Evolutionary conservation across 2,329 filamentous ascomycete genomes (phyloP).

Genomic region (Aspergillus cejpii): DNA sequence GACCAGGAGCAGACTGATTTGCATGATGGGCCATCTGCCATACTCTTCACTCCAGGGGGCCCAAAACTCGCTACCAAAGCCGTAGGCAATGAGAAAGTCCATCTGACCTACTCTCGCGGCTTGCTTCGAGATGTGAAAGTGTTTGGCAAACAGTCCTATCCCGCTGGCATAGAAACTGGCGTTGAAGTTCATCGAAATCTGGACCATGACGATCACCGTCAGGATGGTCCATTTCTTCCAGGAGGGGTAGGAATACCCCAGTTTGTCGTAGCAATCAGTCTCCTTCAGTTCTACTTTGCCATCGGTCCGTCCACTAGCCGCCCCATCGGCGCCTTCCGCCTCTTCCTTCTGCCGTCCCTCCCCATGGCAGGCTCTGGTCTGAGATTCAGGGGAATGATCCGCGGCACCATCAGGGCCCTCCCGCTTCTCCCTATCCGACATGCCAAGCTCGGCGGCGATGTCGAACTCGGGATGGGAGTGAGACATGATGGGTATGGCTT

Average conservation of each 20-base stretch:
- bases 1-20: slow-evolving; percentile 64
- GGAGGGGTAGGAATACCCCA: slow-evolving; percentile 54
- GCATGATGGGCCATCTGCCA: slow-evolving; percentile 69
- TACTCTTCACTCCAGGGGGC: slow-evolving; percentile 81
- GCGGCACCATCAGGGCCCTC: background rate
- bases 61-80: slow-evolving; percentile 82
- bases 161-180: slow-evolving; percentile 66
- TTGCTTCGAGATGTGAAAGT: slow-evolving; percentile 63
- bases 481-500: background rate
- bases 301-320: slow-evolving; percentile 4
- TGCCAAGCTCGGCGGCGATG: background rate
- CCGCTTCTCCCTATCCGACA: background rate
- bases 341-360: background rate
- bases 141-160: slow-evolving; percentile 56
- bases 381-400: background rate
- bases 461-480: background rate
- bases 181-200: slow-evolving; percentile 75
- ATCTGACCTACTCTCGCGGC: slow-evolving; percentile 65
- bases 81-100: slow-evolving; percentile 71
- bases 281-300: slow-evolving; percentile 41
- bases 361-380: background rate
- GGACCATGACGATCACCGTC: slow-evolving; percentile 63
- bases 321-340: background rate
- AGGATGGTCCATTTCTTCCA: slow-evolving; percentile 66
- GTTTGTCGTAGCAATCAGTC: slow-evolving; percentile 55